Base-by-base conservation (phyloP, 2,329 filamentous ascomycete genomes). In the Aureobasidium zeae region DNA sequence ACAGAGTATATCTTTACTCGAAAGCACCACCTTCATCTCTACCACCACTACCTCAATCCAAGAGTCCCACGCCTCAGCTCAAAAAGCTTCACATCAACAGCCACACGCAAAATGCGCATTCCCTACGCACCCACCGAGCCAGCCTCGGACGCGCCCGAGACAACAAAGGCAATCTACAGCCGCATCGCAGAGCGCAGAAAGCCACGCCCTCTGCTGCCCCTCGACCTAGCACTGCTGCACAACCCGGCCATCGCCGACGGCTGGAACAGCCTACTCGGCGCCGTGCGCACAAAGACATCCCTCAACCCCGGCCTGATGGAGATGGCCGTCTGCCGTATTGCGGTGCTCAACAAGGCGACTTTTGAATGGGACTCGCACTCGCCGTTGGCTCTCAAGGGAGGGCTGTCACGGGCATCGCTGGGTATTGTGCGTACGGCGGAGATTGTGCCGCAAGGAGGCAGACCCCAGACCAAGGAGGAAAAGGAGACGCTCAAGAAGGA, bases 201-300 rank as follows among this genome's bases (percentile, higher is more conserved):
- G 2, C 81, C 83, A 0, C 77, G 82, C 1, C 80, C 81, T 5
- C 73, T 89, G 15, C 82, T 85, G 48, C 64, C 80, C 0, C 74
- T 89, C n/a, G 84, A 89, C 59, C 74, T 86, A 2, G 71, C 84
- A 2, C 74, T 89, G 1, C 72, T 89, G 10, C 84, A 89, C 66
- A 75, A 79, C 15, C 81, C 83, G 1, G 66, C 78, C 13, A 74
- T 89, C 2, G 83, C 84, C 12, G 79, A 86, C 63, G 84, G 84
- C 41, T 84, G 80, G 79, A 84, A 83, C 66, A 64, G 68, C 10
- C 80, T 84, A 59, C 70, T 84, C 9, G 79, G 79, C 47, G 59
- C 60, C 35, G 63, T 64, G 26, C 57, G 62, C 30, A 55, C 56
- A 25, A 53, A 59, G 43, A 57, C 58, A 3, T 55, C 54, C 16